Conservation (phyloP, 495 filamentous ascomycete genomes). For the Tuber magnatum region DNA sequence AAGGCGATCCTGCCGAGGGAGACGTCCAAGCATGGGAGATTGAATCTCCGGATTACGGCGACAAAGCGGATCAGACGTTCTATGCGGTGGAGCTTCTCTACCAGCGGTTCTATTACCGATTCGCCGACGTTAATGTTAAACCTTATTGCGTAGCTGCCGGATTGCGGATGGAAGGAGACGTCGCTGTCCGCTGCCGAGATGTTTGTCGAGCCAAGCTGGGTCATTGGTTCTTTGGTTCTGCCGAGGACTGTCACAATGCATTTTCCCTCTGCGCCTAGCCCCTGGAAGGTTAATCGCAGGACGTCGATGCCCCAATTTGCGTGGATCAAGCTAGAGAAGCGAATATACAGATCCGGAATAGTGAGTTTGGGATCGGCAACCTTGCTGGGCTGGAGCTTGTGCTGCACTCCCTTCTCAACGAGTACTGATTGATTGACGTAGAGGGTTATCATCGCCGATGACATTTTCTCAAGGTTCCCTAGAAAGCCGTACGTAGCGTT, state of each 20-base stretch:
- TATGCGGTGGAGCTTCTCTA: slow-evolving; percentile 53
- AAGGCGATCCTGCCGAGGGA: slow-evolving; percentile 59
- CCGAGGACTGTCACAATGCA: slow-evolving; percentile 31
- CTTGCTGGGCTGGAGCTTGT: slow-evolving; percentile 37
- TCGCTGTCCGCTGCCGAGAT: slow-evolving; percentile 47
- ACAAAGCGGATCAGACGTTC: slow-evolving; percentile 60
- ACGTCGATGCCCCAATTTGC: slow-evolving; percentile 51
- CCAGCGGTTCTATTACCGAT: slow-evolving; percentile 50
- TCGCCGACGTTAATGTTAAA: slow-evolving; percentile 54
- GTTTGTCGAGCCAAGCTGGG: slow-evolving; percentile 27
- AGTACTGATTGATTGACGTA: slow-evolving; percentile 41
- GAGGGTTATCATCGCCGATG: slow-evolving; percentile 44
- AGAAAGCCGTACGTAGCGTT: slow-evolving; percentile 39
- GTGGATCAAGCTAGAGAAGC: slow-evolving; percentile 33
- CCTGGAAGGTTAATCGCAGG: slow-evolving; percentile 51
- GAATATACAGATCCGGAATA: slow-evolving; percentile 39
- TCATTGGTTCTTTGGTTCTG: slow-evolving; percentile 25
- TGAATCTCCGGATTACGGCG: slow-evolving; percentile 52
- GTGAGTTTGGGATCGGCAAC: slow-evolving; percentile 24
- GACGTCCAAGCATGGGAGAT: slow-evolving; percentile 50
- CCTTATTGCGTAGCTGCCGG: slow-evolving; percentile 55
- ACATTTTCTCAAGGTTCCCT: slow-evolving; percentile 41
- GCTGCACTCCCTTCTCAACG: slow-evolving; percentile 27
- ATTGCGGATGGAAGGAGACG: slow-evolving; percentile 51
- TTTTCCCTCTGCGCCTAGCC: slow-evolving; percentile 38